A percentile compares a stretch with the other conserved stretches of the same genome.
phyloP scores from a whole-genome alignment of 768 basidiomycete genomes.

The Cytidiella melzeri region DNA sequence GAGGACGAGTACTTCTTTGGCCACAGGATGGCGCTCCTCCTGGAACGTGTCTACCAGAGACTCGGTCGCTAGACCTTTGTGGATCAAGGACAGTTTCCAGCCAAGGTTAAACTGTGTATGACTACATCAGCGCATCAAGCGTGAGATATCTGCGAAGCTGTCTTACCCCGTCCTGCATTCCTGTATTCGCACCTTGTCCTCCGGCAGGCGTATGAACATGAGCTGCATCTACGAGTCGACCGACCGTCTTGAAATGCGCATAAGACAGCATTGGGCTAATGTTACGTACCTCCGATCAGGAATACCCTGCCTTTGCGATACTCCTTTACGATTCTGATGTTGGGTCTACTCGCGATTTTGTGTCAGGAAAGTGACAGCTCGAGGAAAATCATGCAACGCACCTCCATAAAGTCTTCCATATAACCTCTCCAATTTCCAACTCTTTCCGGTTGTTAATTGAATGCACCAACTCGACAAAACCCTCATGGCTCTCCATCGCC shows the following conservation, averaged over 20 bases:
- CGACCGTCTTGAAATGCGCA: no score
- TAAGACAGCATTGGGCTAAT: no score
- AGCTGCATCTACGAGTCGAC: background rate
- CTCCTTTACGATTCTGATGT: slow-evolving; percentile 8
- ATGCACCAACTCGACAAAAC: background rate
- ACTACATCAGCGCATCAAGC: no score
- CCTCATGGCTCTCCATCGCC: background rate
- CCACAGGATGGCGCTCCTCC: slow-evolving; percentile 16
- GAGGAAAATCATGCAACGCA: no score
- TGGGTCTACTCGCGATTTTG: slow-evolving; percentile 2
- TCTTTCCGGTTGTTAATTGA: background rate
- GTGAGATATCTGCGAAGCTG: no score
- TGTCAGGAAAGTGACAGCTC: background rate
- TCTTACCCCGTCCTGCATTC: slow-evolving; percentile 18
- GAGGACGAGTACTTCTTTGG: slow-evolving; percentile 13
- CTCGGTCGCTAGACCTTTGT: slow-evolving; percentile 9
- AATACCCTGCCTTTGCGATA: slow-evolving; percentile 5
- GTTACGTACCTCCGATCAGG: slow-evolving; percentile 6
- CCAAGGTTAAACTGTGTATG: slow-evolving; percentile 15
- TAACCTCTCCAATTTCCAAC: background rate
- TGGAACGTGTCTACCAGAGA: slow-evolving; percentile 12
- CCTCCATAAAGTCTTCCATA: background rate
- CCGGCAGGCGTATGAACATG: slow-evolving; percentile 10
- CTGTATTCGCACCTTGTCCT: slow-evolving; percentile 16
- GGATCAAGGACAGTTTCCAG: slow-evolving; percentile 15